These are phyloP conservation scores for Camelina sativa DNA, from an alignment of 345 rosid genomes.

Conservation along the genomic window DNA sequence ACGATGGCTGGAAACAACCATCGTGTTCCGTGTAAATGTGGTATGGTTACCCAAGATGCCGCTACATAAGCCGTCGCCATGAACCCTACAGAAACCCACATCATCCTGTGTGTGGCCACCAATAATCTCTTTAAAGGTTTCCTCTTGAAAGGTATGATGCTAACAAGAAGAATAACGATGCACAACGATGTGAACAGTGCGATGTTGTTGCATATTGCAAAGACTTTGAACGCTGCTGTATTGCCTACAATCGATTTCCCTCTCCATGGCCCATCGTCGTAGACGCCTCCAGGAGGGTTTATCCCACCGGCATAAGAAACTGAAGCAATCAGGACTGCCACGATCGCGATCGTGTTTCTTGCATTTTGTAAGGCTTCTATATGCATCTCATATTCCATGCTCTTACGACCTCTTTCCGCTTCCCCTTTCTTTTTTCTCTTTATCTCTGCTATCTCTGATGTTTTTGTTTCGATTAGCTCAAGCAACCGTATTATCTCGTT, in stretches of 20 bases:
- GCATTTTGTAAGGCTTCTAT: slow-evolving; percentile 66
- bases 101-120: slow-evolving; percentile 55
- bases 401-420: slow-evolving; percentile 22
- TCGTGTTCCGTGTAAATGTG: slow-evolving; percentile 40
- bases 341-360: slow-evolving; percentile 59
- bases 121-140: slow-evolving; percentile 56
- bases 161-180: slow-evolving; percentile 61
- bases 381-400: slow-evolving; percentile 47
- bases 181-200: slow-evolving; percentile 61
- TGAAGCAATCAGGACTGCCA: slow-evolving; percentile 68
- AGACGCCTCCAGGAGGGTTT: slow-evolving; percentile 71
- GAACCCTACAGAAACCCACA: slow-evolving; percentile 66
- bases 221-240: slow-evolving; percentile 55
- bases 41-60: slow-evolving; percentile 59
- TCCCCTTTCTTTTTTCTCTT: not conserved
- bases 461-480: not conserved
- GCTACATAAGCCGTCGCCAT: slow-evolving; percentile 65
- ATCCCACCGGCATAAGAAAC: slow-evolving; percentile 71
- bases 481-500: slow-evolving; percentile 12
- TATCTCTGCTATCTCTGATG: slow-evolving; percentile 14
- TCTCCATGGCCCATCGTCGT: slow-evolving; percentile 36
- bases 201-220: slow-evolving; percentile 57
- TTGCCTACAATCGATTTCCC: slow-evolving; percentile 49
- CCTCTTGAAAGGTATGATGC: slow-evolving; percentile 64
- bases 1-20: slow-evolving; percentile 52